Conservation (phyloP, 2,329 filamentous ascomycete genomes). For the Elsinoe perseae region DNA sequence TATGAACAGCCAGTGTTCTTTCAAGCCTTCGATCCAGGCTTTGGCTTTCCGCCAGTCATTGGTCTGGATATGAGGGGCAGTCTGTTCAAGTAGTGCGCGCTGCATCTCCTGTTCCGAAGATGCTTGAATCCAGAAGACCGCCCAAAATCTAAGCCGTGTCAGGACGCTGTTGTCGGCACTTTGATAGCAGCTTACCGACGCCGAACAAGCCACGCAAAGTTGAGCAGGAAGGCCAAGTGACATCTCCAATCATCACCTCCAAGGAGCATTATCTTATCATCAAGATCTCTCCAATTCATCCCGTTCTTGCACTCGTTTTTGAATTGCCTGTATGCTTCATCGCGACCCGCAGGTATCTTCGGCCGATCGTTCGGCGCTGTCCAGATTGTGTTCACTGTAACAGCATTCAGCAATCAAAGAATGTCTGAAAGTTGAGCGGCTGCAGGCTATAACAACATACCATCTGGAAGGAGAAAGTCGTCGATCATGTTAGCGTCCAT, state of each 20-base stretch:
- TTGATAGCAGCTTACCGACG: neutral
- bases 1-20: slow-evolving; percentile 3
- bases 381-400: neutral
- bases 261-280: neutral
- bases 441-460: too few relatives aligned
- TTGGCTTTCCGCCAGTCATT: neutral
- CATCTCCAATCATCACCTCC: neutral
- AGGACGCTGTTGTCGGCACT: neutral
- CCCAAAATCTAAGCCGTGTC: neutral
- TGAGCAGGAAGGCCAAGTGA: neutral
- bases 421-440: too few relatives aligned
- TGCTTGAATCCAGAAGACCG: neutral
- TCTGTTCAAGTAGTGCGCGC: neutral
- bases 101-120: neutral
- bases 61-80: neutral
- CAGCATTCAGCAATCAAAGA: neutral
- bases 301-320: neutral
- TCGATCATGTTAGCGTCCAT: neutral
- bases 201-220: neutral
- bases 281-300: neutral
- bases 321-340: neutral
- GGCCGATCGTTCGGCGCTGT: neutral
- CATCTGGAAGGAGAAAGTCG: neutral
- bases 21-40: slow-evolving; percentile 1
- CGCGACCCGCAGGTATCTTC: neutral